Evolutionary conservation across 257 asterid species (phyloP).

Genomic region (Cordia subcordata): DNA sequence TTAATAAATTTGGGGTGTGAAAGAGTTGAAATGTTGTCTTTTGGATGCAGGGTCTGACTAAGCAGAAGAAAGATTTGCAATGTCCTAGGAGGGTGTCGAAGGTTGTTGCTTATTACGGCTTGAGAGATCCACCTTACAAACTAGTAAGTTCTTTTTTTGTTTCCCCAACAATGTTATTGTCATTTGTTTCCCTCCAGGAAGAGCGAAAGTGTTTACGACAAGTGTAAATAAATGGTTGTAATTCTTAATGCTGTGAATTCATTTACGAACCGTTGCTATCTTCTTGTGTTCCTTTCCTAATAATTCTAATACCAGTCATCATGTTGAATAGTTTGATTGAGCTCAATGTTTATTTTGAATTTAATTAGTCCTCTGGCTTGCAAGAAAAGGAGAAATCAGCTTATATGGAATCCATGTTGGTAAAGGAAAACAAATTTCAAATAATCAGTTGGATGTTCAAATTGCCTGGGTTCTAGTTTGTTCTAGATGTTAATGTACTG

Average conservation of each 20-base stretch:
- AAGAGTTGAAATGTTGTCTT: background rate
- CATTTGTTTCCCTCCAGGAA: background rate
- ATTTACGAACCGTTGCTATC: background rate
- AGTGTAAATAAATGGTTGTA: no score
- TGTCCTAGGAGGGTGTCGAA: conserved; percentile 24
- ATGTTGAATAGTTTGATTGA: no score
- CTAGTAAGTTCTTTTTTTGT: conserved; percentile 52
- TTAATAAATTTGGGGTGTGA: background rate
- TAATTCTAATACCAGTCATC: no score
- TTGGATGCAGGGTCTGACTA: conserved; percentile 46
- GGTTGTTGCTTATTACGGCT: conserved; percentile 69
- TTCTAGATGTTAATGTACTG: no score
- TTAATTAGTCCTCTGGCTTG: no score
- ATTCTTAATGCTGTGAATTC: background rate
- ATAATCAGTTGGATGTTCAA: no score
- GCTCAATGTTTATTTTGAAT: no score
- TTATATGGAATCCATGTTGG: no score
- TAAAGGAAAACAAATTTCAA: no score
- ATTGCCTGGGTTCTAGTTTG: no score
- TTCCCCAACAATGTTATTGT: background rate
- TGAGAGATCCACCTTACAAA: conserved; percentile 67
- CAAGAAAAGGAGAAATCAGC: no score
- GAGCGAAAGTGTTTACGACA: background rate
- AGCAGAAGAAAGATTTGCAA: conserved; percentile 20
- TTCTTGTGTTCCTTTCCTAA: no score